Conservation (phyloP, 768 basidiomycete species). For the Royoungia palumana region DNA sequence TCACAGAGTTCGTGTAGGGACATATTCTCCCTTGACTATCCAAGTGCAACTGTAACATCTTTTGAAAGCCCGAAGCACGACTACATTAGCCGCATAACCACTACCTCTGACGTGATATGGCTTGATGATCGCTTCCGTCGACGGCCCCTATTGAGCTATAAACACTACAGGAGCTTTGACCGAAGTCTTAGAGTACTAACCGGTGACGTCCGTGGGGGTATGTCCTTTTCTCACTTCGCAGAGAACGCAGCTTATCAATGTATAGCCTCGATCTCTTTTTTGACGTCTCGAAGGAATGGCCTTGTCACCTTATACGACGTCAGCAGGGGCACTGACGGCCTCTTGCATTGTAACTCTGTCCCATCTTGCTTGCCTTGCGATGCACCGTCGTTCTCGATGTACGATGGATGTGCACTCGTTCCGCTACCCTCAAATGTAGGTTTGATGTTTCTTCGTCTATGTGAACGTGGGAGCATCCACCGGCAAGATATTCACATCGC, state of each 20-base stretch:
- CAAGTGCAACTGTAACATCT: constrained; percentile 48
- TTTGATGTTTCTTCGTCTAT: constrained; percentile 45
- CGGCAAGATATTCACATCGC: constrained; percentile 38
- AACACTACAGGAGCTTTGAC: constrained; percentile 60
- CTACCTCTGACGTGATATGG: constrained; percentile 67
- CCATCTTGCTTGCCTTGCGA: constrained; percentile 40
- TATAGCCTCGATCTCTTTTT: constrained; percentile 50
- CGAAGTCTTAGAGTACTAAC: constrained; percentile 49
- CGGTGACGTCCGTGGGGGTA: constrained; percentile 34
- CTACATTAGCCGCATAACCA: constrained; percentile 49
- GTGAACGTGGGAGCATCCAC: constrained; percentile 44
- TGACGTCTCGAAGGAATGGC: constrained; percentile 58
- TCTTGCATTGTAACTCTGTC: constrained; percentile 42
- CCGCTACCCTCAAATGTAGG: constrained; percentile 28
- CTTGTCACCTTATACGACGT: constrained; percentile 67
- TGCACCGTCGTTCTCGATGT: constrained; percentile 21
- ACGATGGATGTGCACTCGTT: constrained; percentile 32
- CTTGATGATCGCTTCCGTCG: constrained; percentile 58
- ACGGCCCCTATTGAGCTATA: constrained; percentile 57
- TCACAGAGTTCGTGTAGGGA: constrained; percentile 21
- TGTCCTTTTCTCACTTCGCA: constrained; percentile 4
- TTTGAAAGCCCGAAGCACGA: constrained; percentile 44
- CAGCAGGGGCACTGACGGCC: constrained; percentile 35
- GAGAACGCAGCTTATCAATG: background rate
- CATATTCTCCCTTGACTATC: constrained; percentile 35